A percentile compares a stretch with the other conserved stretches of the same genome.
phyloP scores from a whole-genome alignment of 192 early-diverging fungal genomes.

The Umbelopsis sp. region DNA sequence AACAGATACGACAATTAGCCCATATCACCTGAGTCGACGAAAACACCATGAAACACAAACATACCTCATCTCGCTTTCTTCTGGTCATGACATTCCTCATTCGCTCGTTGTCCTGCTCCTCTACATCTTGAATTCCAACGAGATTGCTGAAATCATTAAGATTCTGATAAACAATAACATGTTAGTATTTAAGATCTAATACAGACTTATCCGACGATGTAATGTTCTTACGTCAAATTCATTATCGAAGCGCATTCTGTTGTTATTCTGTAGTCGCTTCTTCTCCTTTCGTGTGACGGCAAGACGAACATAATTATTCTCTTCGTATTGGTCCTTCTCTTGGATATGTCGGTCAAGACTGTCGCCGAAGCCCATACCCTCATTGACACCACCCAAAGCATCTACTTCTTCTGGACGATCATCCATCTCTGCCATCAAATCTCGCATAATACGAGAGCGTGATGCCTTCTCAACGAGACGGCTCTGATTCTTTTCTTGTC shows the following conservation, averaged over 20 bases:
- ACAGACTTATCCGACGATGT: neutral
- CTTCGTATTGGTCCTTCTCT: constrained; percentile 79
- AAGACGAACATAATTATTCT: constrained; percentile 86
- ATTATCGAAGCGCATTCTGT: constrained; percentile 68
- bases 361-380: constrained; percentile 59
- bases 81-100: constrained; percentile 48
- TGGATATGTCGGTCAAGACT: constrained; percentile 57
- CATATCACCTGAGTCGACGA: neutral
- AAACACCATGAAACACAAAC: neutral
- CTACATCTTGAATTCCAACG: constrained; percentile 48
- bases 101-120: constrained; percentile 46
- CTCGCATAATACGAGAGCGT: constrained; percentile 81
- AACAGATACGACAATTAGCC: neutral
- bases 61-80: constrained; percentile 43
- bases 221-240: constrained; percentile 73
- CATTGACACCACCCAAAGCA: constrained; percentile 72
- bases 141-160: constrained; percentile 59
- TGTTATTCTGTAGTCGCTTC: constrained; percentile 58
- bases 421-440: constrained; percentile 81
- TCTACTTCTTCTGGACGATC: constrained; percentile 81
- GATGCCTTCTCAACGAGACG: constrained; percentile 70
- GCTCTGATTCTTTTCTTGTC: constrained; percentile 63
- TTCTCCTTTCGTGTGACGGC: constrained; percentile 74
- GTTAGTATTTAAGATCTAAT: neutral
- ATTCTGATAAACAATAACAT: constrained; percentile 34